Percentiles rank a stretch among this genome's conserved stretches.
These are phyloP conservation scores for Xylaria sp. DNA, from an alignment of 2,329 filamentous ascomycete genomes.

Conservation along the genomic window DNA sequence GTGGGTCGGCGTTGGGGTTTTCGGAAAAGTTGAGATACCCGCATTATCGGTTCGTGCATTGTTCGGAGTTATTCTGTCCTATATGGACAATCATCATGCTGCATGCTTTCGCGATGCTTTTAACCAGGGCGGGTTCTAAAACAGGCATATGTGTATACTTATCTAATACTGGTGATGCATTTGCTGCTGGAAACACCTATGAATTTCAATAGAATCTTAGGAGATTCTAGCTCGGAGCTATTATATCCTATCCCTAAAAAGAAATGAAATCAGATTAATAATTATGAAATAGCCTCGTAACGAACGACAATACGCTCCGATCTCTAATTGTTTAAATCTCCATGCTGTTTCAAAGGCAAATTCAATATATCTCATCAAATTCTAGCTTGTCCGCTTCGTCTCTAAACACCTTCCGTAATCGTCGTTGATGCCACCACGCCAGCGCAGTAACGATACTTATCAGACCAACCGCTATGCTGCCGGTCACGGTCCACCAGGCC, in stretches of 20 bases:
- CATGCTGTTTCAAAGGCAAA: not conserved
- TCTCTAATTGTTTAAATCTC: not conserved
- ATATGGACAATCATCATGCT: not conserved
- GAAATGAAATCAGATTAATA: not conserved
- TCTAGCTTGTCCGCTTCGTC: constrained; percentile 46
- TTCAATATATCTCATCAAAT: constrained; percentile 32
- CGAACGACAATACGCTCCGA: not conserved
- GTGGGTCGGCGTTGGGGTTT: constrained; percentile 35
- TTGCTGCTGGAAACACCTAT: not conserved
- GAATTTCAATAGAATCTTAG: not conserved
- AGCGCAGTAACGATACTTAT: constrained; percentile 44
- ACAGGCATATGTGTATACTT: constrained; percentile 6
- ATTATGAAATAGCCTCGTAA: no score
- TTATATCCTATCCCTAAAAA: not conserved
- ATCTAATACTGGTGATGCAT: not conserved
- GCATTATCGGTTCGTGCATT: constrained; percentile 35
- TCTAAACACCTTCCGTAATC: constrained; percentile 46
- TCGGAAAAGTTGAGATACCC: constrained; percentile 44
- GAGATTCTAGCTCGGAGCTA: not conserved
- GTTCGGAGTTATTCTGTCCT: constrained; percentile 28
- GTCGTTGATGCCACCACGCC: constrained; percentile 49
- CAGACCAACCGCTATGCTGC: constrained; percentile 41
- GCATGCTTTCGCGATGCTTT: constrained; percentile 1
- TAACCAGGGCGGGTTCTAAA: not conserved
- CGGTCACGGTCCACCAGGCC: constrained; percentile 45